A percentile compares a stretch with the other conserved stretches of the same genome.
Evolutionary conservation across 192 early-diverging fungal species (phyloP).

Genomic region (Pecoramyces ruminantium): DNA sequence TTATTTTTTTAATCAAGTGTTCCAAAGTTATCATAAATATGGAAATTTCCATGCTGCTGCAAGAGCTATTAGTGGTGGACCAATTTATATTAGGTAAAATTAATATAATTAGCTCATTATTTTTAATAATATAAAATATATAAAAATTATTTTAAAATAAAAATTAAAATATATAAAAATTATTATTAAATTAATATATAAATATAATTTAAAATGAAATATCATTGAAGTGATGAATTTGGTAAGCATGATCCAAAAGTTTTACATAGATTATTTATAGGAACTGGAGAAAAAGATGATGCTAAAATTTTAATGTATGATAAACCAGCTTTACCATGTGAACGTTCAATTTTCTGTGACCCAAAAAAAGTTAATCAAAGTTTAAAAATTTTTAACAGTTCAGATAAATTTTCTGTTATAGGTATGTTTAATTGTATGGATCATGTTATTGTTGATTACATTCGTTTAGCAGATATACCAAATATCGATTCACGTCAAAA

Average conservation of each 20-base stretch:
- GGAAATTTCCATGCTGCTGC: constrained; percentile 25
- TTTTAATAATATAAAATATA: no score
- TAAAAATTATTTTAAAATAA: no score
- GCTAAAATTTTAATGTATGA: neutral
- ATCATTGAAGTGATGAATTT: neutral
- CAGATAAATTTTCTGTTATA: neutral
- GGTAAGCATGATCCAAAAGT: neutral
- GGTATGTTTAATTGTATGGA: neutral
- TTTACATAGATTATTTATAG: neutral
- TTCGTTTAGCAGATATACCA: neutral
- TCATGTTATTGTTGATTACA: neutral
- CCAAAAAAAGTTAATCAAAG: neutral
- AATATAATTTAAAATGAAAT: no score
- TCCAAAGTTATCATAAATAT: constrained; percentile 19
- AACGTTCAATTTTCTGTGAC: neutral
- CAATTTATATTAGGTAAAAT: constrained; percentile 26
- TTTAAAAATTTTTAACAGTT: neutral
- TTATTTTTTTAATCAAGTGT: constrained; percentile 9
- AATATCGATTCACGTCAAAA: neutral
- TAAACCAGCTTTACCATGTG: neutral
- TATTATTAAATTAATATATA: no score
- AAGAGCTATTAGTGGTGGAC: constrained; percentile 27
- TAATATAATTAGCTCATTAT: no score
- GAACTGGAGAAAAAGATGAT: neutral
- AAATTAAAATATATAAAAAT: no score